These are phyloP conservation scores for Eimeria maxima DNA, from an alignment of 169 alveolate species.

Conservation along the genomic window DNA sequence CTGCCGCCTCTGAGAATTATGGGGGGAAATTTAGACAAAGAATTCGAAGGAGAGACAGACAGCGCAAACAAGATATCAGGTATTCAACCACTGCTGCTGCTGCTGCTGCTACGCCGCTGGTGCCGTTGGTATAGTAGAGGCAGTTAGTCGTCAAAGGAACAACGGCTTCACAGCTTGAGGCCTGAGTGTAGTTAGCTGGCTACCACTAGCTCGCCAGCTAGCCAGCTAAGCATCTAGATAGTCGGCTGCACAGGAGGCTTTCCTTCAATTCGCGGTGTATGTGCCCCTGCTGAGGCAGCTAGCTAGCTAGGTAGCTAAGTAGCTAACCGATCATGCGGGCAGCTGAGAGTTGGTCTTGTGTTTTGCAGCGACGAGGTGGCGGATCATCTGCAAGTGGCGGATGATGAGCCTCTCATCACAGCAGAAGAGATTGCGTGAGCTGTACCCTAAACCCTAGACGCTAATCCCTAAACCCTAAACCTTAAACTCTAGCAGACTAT, in stretches of 20 bases:
- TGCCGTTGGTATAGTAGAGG: background rate
- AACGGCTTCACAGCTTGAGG: background rate
- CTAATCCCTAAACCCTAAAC: too few relatives aligned
- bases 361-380: conserved; percentile 76
- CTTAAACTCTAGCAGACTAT: background rate
- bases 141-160: background rate
- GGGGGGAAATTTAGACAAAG: conserved; percentile 73
- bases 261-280: background rate
- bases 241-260: background rate
- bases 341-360: background rate
- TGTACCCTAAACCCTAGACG: too few relatives aligned
- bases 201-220: too few relatives aligned
- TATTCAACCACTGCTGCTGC: background rate
- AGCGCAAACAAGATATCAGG: conserved; percentile 54
- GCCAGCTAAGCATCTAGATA: too few relatives aligned
- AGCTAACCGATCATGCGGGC: background rate
- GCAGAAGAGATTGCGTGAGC: conserved; percentile 78
- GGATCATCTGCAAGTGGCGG: conserved; percentile 68
- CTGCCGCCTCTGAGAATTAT: conserved; percentile 20
- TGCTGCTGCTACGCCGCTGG: background rate
- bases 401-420: conserved; percentile 77
- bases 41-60: conserved; percentile 61
- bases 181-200: background rate
- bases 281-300: background rate
- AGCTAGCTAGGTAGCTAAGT: too few relatives aligned